phyloP scores from a whole-genome alignment of 2,329 filamentous ascomycete species.

The Dendrostoma leiphaemia region DNA sequence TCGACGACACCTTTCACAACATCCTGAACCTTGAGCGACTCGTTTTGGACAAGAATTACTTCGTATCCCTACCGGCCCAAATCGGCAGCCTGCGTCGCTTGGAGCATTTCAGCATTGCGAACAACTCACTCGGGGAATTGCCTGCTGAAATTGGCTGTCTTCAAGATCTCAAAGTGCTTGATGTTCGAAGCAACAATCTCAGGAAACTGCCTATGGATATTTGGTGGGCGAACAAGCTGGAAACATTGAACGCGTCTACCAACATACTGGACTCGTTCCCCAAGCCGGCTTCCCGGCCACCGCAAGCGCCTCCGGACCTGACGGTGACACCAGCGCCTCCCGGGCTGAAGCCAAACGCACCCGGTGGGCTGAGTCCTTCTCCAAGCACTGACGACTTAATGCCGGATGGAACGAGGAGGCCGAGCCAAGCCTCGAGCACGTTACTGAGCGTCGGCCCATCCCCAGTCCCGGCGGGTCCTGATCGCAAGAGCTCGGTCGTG shows the following conservation, averaged over 20 bases:
- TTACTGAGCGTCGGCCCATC: conserved; percentile 74
- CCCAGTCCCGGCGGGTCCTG: conserved; percentile 56
- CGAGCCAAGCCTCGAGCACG: conserved; percentile 80
- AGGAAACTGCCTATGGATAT: conserved; percentile 84
- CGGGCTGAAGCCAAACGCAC: conserved; percentile 35
- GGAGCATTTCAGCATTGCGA: conserved; percentile 90
- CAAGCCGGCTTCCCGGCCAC: conserved; percentile 72
- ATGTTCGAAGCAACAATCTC: conserved; percentile 92
- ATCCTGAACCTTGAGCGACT: conserved; percentile 85
- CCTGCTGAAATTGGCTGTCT: conserved; percentile 87
- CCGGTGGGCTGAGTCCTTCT: conserved; percentile 50
- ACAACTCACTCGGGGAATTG: conserved; percentile 82
- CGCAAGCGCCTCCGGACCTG: conserved; percentile 57
- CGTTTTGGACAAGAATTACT: conserved; percentile 91
- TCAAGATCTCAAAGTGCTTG: conserved; percentile 77
- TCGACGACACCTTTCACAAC: conserved; percentile 86
- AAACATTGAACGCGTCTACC: conserved; percentile 91
- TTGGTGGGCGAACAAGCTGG: conserved; percentile 91
- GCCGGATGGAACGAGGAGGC: conserved; percentile 61
- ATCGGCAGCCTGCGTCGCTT: conserved; percentile 80
- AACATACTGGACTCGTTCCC: conserved; percentile 91
- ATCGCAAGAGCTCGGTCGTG: conserved; percentile 80
- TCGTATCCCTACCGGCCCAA: conserved; percentile 82
- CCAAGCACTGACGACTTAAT: conserved; percentile 76
- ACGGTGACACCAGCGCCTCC: conserved; percentile 19